Conservation (phyloP, 306 rosid species). For the Luffa aegyptiaca region DNA sequence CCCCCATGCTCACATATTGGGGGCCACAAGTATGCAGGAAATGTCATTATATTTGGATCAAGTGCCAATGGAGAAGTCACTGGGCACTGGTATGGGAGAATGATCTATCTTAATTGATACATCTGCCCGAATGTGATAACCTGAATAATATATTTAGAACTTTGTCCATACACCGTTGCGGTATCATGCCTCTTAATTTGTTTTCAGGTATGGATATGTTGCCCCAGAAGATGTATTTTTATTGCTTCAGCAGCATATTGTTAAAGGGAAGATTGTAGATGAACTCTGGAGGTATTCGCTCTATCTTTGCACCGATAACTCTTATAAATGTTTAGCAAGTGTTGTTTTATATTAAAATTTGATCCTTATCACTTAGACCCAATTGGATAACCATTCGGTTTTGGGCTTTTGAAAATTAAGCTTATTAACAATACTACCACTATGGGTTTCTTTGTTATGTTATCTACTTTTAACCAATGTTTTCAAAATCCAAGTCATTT, state of each 20-base stretch:
- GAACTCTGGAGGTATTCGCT: slow-evolving; percentile 68
- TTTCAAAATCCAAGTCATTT: too few relatives aligned
- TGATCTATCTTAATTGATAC: background rate
- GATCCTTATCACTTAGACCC: too few relatives aligned
- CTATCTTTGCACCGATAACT: background rate
- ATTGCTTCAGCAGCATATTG: slow-evolving; percentile 70
- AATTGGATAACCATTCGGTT: too few relatives aligned
- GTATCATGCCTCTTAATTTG: background rate
- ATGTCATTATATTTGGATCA: slow-evolving; percentile 67
- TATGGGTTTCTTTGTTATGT: too few relatives aligned
- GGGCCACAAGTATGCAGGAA: slow-evolving; percentile 86
- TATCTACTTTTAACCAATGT: too few relatives aligned
- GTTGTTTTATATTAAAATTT: background rate
- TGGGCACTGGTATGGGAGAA: slow-evolving; percentile 74
- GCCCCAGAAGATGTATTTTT: slow-evolving; percentile 64
- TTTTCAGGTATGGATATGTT: slow-evolving; percentile 89
- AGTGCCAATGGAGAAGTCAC: slow-evolving; percentile 45
- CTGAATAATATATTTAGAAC: background rate
- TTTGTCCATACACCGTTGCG: slow-evolving; percentile 1
- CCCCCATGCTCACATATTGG: slow-evolving; percentile 93
- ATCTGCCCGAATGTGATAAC: background rate
- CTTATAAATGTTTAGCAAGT: background rate
- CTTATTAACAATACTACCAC: too few relatives aligned
- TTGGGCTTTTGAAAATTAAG: too few relatives aligned
- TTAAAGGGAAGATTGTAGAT: slow-evolving; percentile 59